Base-by-base conservation (phyloP, 2,329 filamentous ascomycete species). In the Cercospora sojina region DNA sequence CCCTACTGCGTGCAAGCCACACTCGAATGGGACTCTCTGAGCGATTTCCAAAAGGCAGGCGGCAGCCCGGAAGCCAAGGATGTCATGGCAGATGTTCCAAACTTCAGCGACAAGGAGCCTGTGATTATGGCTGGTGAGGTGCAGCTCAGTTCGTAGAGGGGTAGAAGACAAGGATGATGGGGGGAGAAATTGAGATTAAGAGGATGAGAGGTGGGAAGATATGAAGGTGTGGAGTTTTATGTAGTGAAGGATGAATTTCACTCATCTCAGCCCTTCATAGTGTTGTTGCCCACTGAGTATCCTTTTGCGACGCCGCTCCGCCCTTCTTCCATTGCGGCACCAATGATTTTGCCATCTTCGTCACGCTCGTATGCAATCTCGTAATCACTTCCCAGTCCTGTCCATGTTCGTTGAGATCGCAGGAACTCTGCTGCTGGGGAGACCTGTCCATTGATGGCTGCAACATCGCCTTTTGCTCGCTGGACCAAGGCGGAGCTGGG, bases 401-500 rank as follows among this genome's bases (percentile, higher is more conserved):
- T 90, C 95, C 95, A 99, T 3, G 92, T 96, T 64, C 95, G 83
- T 74, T 93, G 87, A 3, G 90, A 91, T 32, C 90, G 86, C 69
- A 99, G 80, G 72, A 87, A 98, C 77, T 97, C 92, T 0, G 95
- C 95, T 0, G 92, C 95, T 0, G 95, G 95, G 55, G 94, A 98
- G n/a, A 90, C 84, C 0, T 94, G 87, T 6, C 93, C 92, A 60
- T 93, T 94, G 71, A 98, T 88, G 55, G 89, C 88, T 0, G 92
- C 90, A 18, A 98, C 72, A 70, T 96, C 90, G 18, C 90, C 88
- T 62, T 87, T 89, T 70, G 82, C 76, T 72, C 88, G 83, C 76
- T 87, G 88, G 12, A 88, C 83, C 27, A 98, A 80, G 0, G 87
- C 85, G 2, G 81, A 83, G 0, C 66, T 69, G 12, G 71, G 57